These are phyloP conservation scores for Penicillium capsulatum DNA, from an alignment of 2,329 filamentous ascomycete genomes.

Conservation along the genomic window DNA sequence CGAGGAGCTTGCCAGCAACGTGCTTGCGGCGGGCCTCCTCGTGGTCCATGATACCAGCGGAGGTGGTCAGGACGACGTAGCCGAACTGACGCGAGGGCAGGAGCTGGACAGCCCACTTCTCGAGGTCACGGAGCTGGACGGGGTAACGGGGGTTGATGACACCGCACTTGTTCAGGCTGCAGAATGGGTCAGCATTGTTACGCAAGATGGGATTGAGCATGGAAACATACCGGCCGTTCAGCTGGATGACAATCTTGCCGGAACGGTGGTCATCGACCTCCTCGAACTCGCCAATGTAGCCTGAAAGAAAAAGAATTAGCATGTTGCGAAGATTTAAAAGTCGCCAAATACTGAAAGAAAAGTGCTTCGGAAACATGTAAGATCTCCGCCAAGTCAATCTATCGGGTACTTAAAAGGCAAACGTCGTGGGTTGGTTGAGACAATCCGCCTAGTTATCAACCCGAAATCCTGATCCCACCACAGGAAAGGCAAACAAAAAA, in stretches of 20 bases:
- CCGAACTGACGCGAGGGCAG: constrained; percentile 99
- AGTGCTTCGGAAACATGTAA: constrained; percentile 87
- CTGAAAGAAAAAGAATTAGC: constrained; percentile 58
- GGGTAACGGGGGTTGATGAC: constrained; percentile 99
- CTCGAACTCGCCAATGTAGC: constrained; percentile 99
- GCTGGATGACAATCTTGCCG: constrained; percentile 99
- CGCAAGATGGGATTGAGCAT: background rate
- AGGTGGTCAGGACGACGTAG: constrained; percentile 98
- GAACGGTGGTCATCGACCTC: constrained; percentile 99
- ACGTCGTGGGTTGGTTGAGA: constrained; percentile 74
- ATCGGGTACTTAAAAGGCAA: constrained; percentile 99
- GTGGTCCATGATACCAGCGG: constrained; percentile 99
- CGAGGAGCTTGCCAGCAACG: constrained; percentile 98
- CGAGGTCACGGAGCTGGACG: constrained; percentile 92
- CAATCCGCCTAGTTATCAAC: constrained; percentile 99
- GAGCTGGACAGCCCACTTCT: constrained; percentile 99
- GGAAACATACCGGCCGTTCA: constrained; percentile 73
- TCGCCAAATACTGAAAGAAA: constrained; percentile 64
- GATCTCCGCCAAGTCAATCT: constrained; percentile 84
- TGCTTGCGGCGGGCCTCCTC: constrained; percentile 99
- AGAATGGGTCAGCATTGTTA: constrained; percentile 9
- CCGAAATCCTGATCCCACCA: constrained; percentile 57
- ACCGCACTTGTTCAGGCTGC: constrained; percentile 90
- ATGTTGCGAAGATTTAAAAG: constrained; percentile 95
- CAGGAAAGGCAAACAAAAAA: constrained; percentile 6